Evolutionary conservation across 306 rosid species (phyloP).

Genomic region (Corylus americana): DNA sequence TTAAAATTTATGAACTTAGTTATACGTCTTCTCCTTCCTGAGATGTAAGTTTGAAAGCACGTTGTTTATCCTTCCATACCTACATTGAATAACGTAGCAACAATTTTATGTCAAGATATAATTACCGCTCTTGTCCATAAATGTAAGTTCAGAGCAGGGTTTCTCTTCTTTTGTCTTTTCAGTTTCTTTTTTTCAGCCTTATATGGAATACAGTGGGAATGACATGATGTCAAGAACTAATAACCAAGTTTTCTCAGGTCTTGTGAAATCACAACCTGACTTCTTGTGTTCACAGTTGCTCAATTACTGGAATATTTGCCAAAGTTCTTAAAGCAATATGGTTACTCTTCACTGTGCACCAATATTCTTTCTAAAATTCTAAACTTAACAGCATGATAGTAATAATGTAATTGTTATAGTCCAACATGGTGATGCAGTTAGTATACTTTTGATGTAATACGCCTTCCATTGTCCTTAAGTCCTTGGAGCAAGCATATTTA

Average conservation of each 20-base stretch:
- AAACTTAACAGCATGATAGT: background rate
- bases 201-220: background rate
- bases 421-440: background rate
- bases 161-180: background rate
- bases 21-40: background rate
- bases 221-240: background rate
- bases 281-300: background rate
- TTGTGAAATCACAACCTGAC: background rate
- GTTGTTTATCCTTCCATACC: background rate
- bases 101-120: background rate
- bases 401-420: background rate
- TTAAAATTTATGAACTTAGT: background rate
- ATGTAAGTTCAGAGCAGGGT: background rate
- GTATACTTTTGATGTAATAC: background rate
- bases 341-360: background rate
- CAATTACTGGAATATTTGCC: background rate
- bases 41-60: background rate
- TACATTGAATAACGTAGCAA: background rate
- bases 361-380: background rate
- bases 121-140: background rate
- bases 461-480: conserved; percentile 5
- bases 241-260: background rate
- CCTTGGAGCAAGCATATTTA: conserved; percentile 19
- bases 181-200: background rate
- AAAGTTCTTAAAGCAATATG: background rate